Evolutionary conservation across 805 yeast genomes (phyloP), one percentile per base, ranked within the genome.

Genomic region (Yarrowia deformans): DNA sequence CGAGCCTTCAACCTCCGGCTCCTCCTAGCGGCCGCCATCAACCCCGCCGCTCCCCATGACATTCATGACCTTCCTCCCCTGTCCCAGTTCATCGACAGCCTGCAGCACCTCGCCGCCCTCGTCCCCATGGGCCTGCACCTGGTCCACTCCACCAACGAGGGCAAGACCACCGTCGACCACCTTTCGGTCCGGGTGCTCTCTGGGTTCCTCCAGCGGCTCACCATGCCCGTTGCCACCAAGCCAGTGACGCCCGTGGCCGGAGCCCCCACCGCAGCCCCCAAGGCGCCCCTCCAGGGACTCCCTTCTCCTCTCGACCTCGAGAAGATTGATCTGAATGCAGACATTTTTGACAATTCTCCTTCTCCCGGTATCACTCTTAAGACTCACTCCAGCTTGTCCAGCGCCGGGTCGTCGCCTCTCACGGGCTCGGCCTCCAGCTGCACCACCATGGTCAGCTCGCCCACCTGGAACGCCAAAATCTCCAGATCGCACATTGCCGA

Each of bases 371-470:
- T 32, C 48, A n/a, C 39, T n/a, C 49, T 29, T 52, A 60, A 56
- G 48, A 29, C 48, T 29, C 63, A 40, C 48, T 23, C 66, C 18
- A 45, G 52, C 52, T 43, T 60, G 34, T 60, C 66, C 42, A 45
- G 52, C 40, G 46, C n/a, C 16, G 54, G 39, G 39, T 49, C 54
- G 2, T 32, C 43, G 32, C 7, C 32, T 7, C 63, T 56, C 61
- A 39, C 61, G 8, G 63, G 63, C 49, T 56, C 64, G 49, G 48
- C 64, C 13, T 56, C 64, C 49, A 42, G 49, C 32, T 60, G 66
- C 42, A 60, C 66, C 52, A 60, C 66, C 66, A 32, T 45, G 35
- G 66, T 45, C 52, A 45, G 42, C 52, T 60, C 66, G 42, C 66
- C 66, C 34, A 18, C 52, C 18, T 60, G 66, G 66, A 18, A 6